Evolutionary conservation across 2,329 filamentous ascomycete species (phyloP).

Genomic region (Sporothrix luriei): DNA sequence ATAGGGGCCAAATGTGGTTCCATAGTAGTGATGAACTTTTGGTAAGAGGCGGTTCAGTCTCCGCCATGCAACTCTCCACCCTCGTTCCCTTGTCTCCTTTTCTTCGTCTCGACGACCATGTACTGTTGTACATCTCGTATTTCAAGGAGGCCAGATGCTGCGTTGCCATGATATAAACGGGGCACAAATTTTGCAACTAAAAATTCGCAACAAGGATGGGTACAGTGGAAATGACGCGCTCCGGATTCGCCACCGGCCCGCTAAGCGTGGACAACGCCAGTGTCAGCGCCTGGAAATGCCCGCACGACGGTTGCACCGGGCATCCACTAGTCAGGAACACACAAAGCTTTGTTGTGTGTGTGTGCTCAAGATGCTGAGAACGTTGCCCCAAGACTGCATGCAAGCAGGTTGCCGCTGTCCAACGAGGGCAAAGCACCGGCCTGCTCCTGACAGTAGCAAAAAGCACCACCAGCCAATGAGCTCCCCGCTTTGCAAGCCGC

Average conservation of each 20-base stretch:
- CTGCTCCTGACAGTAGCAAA: conserved; percentile 9
- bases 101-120: background rate
- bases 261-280: background rate
- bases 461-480: conserved; percentile 23
- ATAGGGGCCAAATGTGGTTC: background rate
- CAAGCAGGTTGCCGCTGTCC: background rate
- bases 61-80: background rate
- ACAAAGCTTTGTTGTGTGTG: background rate
- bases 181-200: conserved; percentile 17
- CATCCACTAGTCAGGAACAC: conserved; percentile 18
- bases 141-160: conserved; percentile 4
- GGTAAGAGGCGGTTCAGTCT: background rate
- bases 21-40: no score
- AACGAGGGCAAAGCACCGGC: background rate
- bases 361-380: no score
- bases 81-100: background rate
- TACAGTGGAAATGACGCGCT: conserved; percentile 8
- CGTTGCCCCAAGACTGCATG: background rate
- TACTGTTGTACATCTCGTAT: background rate
- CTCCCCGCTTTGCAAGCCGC: conserved; percentile 16
- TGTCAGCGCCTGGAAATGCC: conserved; percentile 9
- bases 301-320: conserved; percentile 22
- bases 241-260: conserved; percentile 24
- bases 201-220: background rate
- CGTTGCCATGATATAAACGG: background rate